Evolutionary conservation across 805 yeast species (phyloP), one percentile per base, ranked within the genome.

Genomic region (Sugiyamaella boreocaroliniensis): DNA sequence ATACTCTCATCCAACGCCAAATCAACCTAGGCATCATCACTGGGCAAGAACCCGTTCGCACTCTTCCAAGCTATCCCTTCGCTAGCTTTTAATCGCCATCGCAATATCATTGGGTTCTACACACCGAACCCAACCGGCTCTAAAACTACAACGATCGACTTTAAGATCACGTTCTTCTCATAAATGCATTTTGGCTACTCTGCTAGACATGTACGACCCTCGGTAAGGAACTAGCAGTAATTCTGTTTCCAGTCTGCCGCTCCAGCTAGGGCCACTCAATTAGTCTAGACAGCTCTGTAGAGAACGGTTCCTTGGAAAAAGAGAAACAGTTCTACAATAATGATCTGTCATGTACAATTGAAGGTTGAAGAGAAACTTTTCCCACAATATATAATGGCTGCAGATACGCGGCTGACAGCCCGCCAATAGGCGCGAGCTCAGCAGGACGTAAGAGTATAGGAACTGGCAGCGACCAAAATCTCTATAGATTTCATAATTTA

Each of bases 1-100:
- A 83, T 60, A 65, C 64, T 1, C 67, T 83, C 50, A 77, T 83
- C 45, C 67, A 79, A 55, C 72, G 85, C 50, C 90, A 85, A 64
- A 65, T 76, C 14, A 80, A 80, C 16, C 51, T 69, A 53, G 85
- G 85, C 0, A 56, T 83, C 8, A 82, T 83, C 26, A 18, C 26
- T 11, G 46, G 44, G 16, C 50, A 51, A n/a, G 48, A 58, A 14
- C 48, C 50, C 7, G 53, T 56, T 15, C 47, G 50, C 42, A 58
- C 61, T 10, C 20, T 34, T 10, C 44, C 52, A 8, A 45, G 57
- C n/a, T 57, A 57, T 47, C 88, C 88, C 34, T 82, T 82, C 71
- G 86, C 87, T 2, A 19, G n/a, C 15, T 8, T 15, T 20, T n/a
- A 22, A 40, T 14, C 37, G 8, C 26, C 26, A 22, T 22, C 26